Evolutionary conservation across 495 filamentous ascomycete species (phyloP).

Genomic region (Endocarpon pusillum): DNA sequence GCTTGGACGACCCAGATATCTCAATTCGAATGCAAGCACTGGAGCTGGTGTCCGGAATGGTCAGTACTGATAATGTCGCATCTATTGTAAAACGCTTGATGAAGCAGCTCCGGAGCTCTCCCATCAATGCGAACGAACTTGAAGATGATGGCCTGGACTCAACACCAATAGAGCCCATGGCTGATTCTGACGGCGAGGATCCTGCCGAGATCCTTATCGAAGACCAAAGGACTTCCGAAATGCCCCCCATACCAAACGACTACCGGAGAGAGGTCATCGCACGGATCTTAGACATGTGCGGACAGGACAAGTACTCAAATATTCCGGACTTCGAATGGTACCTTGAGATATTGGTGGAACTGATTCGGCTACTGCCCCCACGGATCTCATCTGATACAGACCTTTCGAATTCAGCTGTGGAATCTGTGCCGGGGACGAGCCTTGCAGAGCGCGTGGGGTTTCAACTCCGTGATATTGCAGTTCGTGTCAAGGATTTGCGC

Average conservation of each 20-base stretch:
- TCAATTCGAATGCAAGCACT: conserved; percentile 90
- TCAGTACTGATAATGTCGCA: conserved; percentile 64
- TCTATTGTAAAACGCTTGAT: conserved; percentile 75
- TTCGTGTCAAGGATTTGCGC: conserved; percentile 75
- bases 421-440: conserved; percentile 3
- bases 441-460: conserved; percentile 58
- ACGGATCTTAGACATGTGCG: conserved; percentile 77
- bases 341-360: conserved; percentile 63
- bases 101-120: conserved; percentile 51
- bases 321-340: conserved; percentile 94
- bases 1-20: conserved; percentile 87
- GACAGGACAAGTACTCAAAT: conserved; percentile 71
- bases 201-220: conserved; percentile 21
- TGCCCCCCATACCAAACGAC: conserved; percentile 49
- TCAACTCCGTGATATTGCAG: conserved; percentile 74
- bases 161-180: conserved; percentile 23
- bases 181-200: conserved; percentile 43
- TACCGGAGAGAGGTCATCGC: conserved; percentile 66
- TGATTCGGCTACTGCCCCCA: conserved; percentile 50
- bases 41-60: conserved; percentile 82
- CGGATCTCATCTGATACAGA: conserved; percentile 5
- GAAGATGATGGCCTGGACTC: conserved; percentile 18
- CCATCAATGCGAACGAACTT: conserved; percentile 19
- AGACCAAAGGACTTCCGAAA: conserved; percentile 15
- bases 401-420: conserved; percentile 1